These are phyloP conservation scores for Agarophyton chilense DNA, from an alignment of 23 red algal genomes.

Conservation along the genomic window DNA sequence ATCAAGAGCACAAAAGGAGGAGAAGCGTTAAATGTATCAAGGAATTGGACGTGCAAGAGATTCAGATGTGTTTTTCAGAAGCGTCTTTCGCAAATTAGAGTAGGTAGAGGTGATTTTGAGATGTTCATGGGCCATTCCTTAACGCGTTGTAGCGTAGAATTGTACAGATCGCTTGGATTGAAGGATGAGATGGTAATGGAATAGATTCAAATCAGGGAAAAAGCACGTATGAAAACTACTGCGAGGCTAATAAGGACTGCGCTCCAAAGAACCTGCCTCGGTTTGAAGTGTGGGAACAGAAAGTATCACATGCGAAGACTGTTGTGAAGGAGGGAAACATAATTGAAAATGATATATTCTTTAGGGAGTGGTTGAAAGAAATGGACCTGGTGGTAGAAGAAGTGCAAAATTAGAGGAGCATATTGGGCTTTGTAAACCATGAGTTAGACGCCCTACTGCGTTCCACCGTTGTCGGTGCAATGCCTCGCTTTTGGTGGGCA, in stretches of 20 bases:
- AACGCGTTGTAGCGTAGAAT: background rate
- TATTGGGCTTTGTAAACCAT: too few species aligned
- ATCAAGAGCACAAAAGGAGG: background rate
- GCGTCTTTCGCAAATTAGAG: background rate
- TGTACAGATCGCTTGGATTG: slow-evolving; percentile 13
- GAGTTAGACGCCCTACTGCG: background rate
- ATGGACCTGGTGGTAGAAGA: background rate
- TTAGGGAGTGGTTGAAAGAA: background rate
- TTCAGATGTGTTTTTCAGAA: background rate
- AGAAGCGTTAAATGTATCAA: background rate
- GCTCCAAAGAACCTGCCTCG: background rate
- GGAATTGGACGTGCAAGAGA: background rate
- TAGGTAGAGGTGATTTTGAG: background rate
- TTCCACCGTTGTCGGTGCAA: background rate
- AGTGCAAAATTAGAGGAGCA: too few species aligned
- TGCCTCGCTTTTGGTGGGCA: background rate
- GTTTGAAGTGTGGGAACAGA: background rate
- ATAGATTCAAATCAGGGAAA: slow-evolving; percentile 31
- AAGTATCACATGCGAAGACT: background rate
- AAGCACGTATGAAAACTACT: slow-evolving; percentile 20
- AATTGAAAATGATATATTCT: background rate
- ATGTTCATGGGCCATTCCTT: slow-evolving; percentile 20
- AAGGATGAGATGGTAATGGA: slow-evolving; percentile 20
- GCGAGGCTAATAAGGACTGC: slow-evolving; percentile 38
- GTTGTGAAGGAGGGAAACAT: background rate